These are phyloP conservation scores for Phialophora verrucosa DNA, from an alignment of 2,329 filamentous ascomycete species.

Conservation along the genomic window DNA sequence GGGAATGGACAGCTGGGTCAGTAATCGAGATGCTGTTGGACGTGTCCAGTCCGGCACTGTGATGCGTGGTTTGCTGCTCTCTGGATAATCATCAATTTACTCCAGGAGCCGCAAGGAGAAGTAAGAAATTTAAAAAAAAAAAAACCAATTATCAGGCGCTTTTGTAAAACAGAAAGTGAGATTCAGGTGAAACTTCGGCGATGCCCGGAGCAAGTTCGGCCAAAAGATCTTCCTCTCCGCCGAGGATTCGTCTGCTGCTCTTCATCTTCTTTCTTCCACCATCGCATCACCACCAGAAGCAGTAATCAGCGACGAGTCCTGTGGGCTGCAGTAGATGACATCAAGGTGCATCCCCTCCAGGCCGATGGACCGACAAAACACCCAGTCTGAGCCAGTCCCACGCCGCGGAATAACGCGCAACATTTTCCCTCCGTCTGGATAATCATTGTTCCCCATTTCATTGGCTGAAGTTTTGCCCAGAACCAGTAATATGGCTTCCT, in stretches of 20 bases:
- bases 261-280: background rate
- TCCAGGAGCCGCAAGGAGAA: too few species aligned
- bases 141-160: too few species aligned
- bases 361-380: constrained; percentile 3
- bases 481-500: constrained; percentile 8
- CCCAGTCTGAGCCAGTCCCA: background rate
- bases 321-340: background rate
- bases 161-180: background rate
- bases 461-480: constrained; percentile 27
- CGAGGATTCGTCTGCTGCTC: background rate
- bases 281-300: background rate
- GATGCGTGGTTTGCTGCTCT: background rate
- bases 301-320: background rate
- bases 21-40: too few species aligned
- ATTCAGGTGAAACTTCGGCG: background rate
- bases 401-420: constrained; percentile 18
- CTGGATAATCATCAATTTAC: background rate
- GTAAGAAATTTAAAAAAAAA: too few species aligned
- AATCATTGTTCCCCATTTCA: constrained; percentile 19
- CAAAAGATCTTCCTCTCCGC: constrained; percentile 10
- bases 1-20: too few species aligned
- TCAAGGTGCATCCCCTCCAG: constrained; percentile 6
- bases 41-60: too few species aligned
- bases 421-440: constrained; percentile 22
- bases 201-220: constrained; percentile 2